These are phyloP conservation scores for Noccaea bulbosa DNA, from an alignment of 345 rosid species.

Conservation along the genomic window DNA sequence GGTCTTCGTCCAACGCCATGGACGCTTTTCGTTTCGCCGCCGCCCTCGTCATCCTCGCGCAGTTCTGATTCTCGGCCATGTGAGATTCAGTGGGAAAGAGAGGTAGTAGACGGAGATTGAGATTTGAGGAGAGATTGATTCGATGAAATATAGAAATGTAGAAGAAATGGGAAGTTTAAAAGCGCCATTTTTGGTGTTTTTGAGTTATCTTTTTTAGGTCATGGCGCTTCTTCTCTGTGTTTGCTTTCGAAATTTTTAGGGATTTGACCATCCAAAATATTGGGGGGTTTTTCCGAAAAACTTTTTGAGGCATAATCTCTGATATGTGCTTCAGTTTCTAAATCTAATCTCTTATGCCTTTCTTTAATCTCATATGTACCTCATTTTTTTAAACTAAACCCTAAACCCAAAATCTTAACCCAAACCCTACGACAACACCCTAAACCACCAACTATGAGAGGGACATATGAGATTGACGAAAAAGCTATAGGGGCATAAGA, in stretches of 20 bases:
- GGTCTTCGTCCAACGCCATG: slow-evolving; percentile 21
- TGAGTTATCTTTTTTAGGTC: slow-evolving; percentile 17
- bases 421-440: too few species aligned
- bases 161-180: slow-evolving; percentile 9
- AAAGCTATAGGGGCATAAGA: too few species aligned
- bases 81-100: neutral
- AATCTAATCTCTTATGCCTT: too few species aligned
- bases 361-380: too few species aligned
- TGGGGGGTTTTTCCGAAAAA: too few species aligned
- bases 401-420: too few species aligned
- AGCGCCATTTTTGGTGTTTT: slow-evolving; percentile 34
- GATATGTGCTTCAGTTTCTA: too few species aligned
- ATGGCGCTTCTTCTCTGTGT: slow-evolving; percentile 29
- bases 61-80: slow-evolving; percentile 43
- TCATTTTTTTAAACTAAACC: too few species aligned
- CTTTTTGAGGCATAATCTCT: too few species aligned
- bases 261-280: slow-evolving; percentile 21
- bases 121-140: neutral
- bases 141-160: neutral
- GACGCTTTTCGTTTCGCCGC: slow-evolving; percentile 39
- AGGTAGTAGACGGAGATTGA: neutral
- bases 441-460: too few species aligned
- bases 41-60: slow-evolving; percentile 40
- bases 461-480: too few species aligned
- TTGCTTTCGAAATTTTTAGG: slow-evolving; percentile 28